A percentile compares a stretch with the other conserved stretches of the same genome.
These are phyloP conservation scores for Dothideomycetidae sp. DNA, from an alignment of 2,329 filamentous ascomycete species.

Conservation along the genomic window DNA sequence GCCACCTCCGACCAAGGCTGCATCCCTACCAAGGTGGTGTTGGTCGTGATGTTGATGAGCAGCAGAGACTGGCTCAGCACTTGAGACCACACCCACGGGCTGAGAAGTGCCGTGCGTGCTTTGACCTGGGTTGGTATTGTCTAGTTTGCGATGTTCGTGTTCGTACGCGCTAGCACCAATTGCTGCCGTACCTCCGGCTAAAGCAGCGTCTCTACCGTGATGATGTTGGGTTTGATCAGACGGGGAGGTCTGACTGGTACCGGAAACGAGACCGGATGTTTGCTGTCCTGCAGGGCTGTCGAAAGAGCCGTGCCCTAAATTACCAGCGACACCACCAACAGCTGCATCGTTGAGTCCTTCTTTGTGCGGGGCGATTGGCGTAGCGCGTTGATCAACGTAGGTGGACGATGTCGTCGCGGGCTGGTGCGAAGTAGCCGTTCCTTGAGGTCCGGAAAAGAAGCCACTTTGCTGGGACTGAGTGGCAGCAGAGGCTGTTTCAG, in stretches of 20 bases:
- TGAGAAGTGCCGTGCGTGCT: background rate
- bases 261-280: too few species aligned
- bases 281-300: background rate
- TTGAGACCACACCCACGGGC: too few species aligned
- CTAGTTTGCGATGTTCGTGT: background rate
- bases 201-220: slow-evolving; percentile 17
- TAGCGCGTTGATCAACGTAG: slow-evolving; percentile 3
- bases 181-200: slow-evolving; percentile 16
- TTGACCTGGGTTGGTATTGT: background rate
- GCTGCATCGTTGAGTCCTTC: slow-evolving; percentile 5
- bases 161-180: slow-evolving; percentile 19
- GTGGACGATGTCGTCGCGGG: background rate
- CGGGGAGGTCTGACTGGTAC: too few species aligned
- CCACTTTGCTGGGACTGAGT: slow-evolving; percentile 6
- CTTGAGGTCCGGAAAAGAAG: slow-evolving; percentile 6
- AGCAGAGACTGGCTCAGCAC: background rate
- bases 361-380: slow-evolving; percentile 4
- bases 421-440: background rate
- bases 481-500: background rate
- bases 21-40: slow-evolving; percentile 9
- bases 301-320: slow-evolving; percentile 3
- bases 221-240: too few species aligned
- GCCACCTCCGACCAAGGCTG: slow-evolving; percentile 2
- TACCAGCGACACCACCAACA: slow-evolving; percentile 1
- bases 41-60: slow-evolving; percentile 3